Evolutionary conservation across 2,329 filamentous ascomycete species (phyloP).

Genomic region (Exophiala xenobiotica): DNA sequence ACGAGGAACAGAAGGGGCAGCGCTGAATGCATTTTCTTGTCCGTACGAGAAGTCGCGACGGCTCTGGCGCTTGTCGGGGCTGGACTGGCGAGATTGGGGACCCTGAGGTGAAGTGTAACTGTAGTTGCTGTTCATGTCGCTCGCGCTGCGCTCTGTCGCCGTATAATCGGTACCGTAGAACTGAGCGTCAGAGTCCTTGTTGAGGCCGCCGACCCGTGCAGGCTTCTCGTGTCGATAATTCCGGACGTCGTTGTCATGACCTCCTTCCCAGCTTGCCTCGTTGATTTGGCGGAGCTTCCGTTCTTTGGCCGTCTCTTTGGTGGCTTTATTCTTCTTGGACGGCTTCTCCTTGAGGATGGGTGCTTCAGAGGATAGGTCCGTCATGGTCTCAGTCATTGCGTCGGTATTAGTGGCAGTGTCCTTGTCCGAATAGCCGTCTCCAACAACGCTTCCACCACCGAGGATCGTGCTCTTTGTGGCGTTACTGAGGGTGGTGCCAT

Average conservation of each 20-base stretch:
- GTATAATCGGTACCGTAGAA: conserved; percentile 77
- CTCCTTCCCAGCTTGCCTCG: conserved; percentile 54
- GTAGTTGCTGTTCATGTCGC: conserved; percentile 31
- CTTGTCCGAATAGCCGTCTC: conserved; percentile 62
- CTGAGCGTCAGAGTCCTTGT: conserved; percentile 75
- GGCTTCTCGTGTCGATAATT: conserved; percentile 83
- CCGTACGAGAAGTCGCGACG: conserved; percentile 31
- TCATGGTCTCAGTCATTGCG: conserved; percentile 37
- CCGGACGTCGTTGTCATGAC: conserved; percentile 67
- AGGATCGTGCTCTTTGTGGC: conserved; percentile 79
- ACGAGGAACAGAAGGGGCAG: conserved; percentile 14
- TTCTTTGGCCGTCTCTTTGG: conserved; percentile 48
- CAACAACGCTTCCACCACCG: conserved; percentile 77
- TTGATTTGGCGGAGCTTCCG: conserved; percentile 37
- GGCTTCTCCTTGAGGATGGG: conserved; percentile 39
- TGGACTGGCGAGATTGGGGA: conserved; percentile 15
- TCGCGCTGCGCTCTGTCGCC: conserved; percentile 52
- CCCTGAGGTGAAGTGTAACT: conserved; percentile 16
- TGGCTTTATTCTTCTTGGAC: conserved; percentile 39
- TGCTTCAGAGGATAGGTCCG: conserved; percentile 29
- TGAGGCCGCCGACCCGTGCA: conserved; percentile 84
- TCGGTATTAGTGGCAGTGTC: conserved; percentile 46
- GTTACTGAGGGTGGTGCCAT: conserved; percentile 80
- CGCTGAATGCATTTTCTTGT: conserved; percentile 25
- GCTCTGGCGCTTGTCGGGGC: conserved; percentile 24